Percentiles rank a stretch among this genome's conserved stretches.
These are phyloP conservation scores for Fusarium brachygibbosum DNA, from an alignment of 2,329 filamentous ascomycete species.

Conservation along the genomic window DNA sequence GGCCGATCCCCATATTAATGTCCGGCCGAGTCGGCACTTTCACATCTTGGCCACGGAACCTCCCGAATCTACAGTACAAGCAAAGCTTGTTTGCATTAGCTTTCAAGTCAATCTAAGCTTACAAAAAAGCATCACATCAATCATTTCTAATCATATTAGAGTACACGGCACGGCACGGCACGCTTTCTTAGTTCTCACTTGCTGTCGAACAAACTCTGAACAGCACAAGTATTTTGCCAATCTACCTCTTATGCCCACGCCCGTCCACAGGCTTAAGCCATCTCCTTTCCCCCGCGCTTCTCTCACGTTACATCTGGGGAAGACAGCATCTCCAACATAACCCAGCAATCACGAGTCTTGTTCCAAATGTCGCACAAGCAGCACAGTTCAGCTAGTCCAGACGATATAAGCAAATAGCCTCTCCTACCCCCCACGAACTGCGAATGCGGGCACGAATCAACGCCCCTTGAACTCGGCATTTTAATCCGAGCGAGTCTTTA, in stretches of 20 bases:
- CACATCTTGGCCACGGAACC: neutral
- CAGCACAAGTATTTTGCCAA: neutral
- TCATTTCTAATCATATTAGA: neutral
- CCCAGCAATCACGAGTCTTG: conserved; percentile 10
- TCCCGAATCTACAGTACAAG: neutral
- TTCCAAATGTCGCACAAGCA: neutral
- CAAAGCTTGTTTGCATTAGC: neutral
- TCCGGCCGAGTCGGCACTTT: conserved; percentile 3
- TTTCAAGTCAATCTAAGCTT: conserved; percentile 7
- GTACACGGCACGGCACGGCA: conserved; percentile 17
- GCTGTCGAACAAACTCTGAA: neutral
- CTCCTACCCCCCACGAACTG: conserved; percentile 20
- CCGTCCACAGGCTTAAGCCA: conserved; percentile 10
- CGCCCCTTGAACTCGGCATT: conserved; percentile 29
- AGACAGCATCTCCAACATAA: conserved; percentile 1
- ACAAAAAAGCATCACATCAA: neutral
- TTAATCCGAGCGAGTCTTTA: conserved; percentile 28
- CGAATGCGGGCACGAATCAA: conserved; percentile 43
- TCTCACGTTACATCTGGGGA: conserved; percentile 12
- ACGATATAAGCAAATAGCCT: neutral
- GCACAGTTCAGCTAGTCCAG: neutral
- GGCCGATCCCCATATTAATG: conserved; percentile 3
- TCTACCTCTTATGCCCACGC: conserved; percentile 23
- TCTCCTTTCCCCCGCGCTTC: conserved; percentile 8
- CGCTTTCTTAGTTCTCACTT: neutral